Conservation (phyloP, 208 protist genomes). For the Acanthamoeba lenticulata region DNA sequence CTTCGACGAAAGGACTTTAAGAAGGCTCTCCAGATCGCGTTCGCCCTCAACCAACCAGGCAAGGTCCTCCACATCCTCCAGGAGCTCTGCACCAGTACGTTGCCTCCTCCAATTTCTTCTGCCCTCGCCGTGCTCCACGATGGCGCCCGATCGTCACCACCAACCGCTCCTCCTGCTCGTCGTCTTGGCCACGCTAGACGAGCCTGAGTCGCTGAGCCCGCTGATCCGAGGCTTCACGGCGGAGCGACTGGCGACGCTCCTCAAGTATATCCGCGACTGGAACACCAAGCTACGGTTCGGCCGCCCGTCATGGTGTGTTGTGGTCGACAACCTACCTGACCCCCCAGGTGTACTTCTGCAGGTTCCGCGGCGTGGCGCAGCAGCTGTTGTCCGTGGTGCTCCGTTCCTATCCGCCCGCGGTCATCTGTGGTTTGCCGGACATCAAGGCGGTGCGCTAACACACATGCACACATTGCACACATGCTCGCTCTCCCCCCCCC, state of each 20-base stretch:
- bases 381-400: background rate
- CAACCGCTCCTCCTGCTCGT: no score
- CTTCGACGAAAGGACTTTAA: slow-evolving; percentile 74
- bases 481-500: background rate
- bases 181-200: no score
- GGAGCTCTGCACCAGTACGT: background rate
- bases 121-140: background rate
- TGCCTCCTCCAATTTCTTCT: background rate
- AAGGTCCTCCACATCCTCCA: slow-evolving; percentile 73
- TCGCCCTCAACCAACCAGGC: slow-evolving; percentile 75
- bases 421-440: background rate
- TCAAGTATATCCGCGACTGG: slow-evolving; percentile 80
- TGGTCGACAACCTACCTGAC: background rate
- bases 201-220: background rate
- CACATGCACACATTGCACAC: background rate
- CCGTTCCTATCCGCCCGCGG: background rate
- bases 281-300: slow-evolving; percentile 78
- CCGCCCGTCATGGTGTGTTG: background rate
- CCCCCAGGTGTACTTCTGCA: background rate
- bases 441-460: background rate
- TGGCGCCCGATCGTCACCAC: no score
- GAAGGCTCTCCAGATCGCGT: slow-evolving; percentile 74
- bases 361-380: background rate
- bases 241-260: slow-evolving; percentile 40
- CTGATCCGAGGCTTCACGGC: background rate